A percentile compares a stretch with the other conserved stretches of the same genome.
phyloP scores from a whole-genome alignment of 495 filamentous ascomycete genomes.

The Xanthoparmelia taractica region DNA sequence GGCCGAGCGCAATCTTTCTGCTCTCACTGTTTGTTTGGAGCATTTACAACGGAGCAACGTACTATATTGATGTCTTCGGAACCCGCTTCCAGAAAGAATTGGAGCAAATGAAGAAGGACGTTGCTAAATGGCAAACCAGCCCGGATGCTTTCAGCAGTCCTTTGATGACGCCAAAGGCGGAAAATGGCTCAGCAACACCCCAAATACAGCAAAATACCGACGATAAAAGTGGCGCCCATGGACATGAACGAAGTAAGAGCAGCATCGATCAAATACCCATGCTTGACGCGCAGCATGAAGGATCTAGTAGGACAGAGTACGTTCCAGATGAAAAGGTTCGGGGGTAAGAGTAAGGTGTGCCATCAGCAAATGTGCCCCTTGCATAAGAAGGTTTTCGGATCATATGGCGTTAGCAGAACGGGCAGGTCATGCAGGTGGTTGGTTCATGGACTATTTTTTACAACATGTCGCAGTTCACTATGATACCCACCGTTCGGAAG shows the following conservation, averaged over 20 bases:
- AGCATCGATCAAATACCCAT: slow-evolving; percentile 51
- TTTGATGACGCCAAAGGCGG: slow-evolving; percentile 32
- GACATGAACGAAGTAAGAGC: slow-evolving; percentile 20
- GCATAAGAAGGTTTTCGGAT: not conserved
- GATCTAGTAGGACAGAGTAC: slow-evolving; percentile 38
- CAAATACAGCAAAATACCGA: slow-evolving; percentile 8
- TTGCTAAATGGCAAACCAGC: slow-evolving; percentile 74
- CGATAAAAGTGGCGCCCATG: slow-evolving; percentile 9
- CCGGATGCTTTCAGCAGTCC: slow-evolving; percentile 41
- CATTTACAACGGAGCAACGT: slow-evolving; percentile 91
- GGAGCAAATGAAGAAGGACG: slow-evolving; percentile 80
- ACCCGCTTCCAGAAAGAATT: slow-evolving; percentile 95
- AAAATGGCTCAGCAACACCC: slow-evolving; percentile 22
- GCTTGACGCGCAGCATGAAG: slow-evolving; percentile 39
- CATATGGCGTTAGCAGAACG: not conserved
- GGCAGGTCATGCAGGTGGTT: not conserved
- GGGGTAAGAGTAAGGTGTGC: slow-evolving; percentile 8
- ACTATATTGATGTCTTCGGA: slow-evolving; percentile 95
- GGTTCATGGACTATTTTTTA: not conserved
- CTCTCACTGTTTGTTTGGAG: slow-evolving; percentile 77
- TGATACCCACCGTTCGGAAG: not conserved
- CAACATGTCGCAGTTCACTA: not conserved
- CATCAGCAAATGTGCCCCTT: not conserved
- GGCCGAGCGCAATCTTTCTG: slow-evolving; percentile 70
- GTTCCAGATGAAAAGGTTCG: slow-evolving; percentile 17